Evolutionary conservation across 1,139 yeast genomes (phyloP).

Genomic region (Yamadazyma dushanensis): DNA sequence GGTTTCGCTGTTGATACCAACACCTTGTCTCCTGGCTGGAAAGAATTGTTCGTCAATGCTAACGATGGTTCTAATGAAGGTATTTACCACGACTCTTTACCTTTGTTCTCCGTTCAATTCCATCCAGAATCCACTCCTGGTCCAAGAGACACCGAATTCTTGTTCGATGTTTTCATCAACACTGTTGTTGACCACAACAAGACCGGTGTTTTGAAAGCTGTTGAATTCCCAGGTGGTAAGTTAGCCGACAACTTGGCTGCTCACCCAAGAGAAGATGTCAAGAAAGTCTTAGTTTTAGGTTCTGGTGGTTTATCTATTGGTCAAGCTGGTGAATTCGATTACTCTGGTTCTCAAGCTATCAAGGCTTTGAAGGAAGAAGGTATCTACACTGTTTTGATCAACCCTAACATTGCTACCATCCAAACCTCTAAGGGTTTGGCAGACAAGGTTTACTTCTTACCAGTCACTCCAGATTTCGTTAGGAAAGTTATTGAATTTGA

Average conservation of each 20-base stretch:
- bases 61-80: constrained; percentile 99
- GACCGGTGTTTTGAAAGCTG: constrained; percentile 62
- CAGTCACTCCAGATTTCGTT: constrained; percentile 94
- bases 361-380: constrained; percentile 97
- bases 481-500: constrained; percentile 93
- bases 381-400: constrained; percentile 89
- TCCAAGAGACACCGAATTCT: constrained; percentile 97
- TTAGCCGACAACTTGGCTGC: constrained; percentile 70
- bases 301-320: constrained; percentile 99
- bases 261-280: constrained; percentile 75
- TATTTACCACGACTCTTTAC: constrained; percentile 84
- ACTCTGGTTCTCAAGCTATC: constrained; percentile 94
- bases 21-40: constrained; percentile 80
- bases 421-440: constrained; percentile 98
- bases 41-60: constrained; percentile 91
- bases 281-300: constrained; percentile 94
- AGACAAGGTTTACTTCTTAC: constrained; percentile 94
- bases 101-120: constrained; percentile 98
- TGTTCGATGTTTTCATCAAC: constrained; percentile 89
- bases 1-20: constrained; percentile 93
- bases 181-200: constrained; percentile 66
- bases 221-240: constrained; percentile 88
- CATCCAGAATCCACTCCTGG: constrained; percentile 99
- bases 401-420: constrained; percentile 97
- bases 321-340: constrained; percentile 99